phyloP scores from a whole-genome alignment of 1,284 basidiomycete genomes.

The Ceratobasidium theobromae region DNA sequence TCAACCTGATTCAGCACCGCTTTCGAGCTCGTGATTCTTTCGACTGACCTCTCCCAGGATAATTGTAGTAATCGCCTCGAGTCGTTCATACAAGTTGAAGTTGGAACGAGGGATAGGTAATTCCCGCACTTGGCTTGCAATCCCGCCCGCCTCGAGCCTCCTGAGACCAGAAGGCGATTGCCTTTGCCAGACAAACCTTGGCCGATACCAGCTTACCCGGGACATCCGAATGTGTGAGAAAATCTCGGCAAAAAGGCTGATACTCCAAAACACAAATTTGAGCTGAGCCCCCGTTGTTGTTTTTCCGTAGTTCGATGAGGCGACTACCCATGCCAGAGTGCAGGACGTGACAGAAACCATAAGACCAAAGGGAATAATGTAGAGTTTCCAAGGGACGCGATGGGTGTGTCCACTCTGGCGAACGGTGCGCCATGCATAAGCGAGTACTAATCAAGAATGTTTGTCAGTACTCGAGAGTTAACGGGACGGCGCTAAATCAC shows the following conservation, averaged over 20 bases:
- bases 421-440: not conserved
- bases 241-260: not conserved
- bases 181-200: not conserved
- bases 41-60: slow-evolving; percentile 16
- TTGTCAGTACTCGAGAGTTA: no score
- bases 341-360: not conserved
- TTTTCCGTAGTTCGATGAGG: not conserved
- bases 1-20: not conserved
- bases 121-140: not conserved
- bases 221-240: not conserved
- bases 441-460: not conserved
- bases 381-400: not conserved
- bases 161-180: not conserved
- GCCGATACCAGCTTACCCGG: not conserved
- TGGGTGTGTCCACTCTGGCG: not conserved
- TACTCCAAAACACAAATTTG: slow-evolving; percentile 8
- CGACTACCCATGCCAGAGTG: not conserved
- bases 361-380: not conserved
- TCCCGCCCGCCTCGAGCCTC: not conserved
- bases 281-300: not conserved
- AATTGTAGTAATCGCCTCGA: slow-evolving; percentile 19
- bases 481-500: no score
- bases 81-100: not conserved
- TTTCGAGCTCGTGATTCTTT: not conserved
- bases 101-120: slow-evolving; percentile 6